Evolutionary conservation across 2,329 filamentous ascomycete genomes (phyloP).

Genomic region (Exophiala bonariae): DNA sequence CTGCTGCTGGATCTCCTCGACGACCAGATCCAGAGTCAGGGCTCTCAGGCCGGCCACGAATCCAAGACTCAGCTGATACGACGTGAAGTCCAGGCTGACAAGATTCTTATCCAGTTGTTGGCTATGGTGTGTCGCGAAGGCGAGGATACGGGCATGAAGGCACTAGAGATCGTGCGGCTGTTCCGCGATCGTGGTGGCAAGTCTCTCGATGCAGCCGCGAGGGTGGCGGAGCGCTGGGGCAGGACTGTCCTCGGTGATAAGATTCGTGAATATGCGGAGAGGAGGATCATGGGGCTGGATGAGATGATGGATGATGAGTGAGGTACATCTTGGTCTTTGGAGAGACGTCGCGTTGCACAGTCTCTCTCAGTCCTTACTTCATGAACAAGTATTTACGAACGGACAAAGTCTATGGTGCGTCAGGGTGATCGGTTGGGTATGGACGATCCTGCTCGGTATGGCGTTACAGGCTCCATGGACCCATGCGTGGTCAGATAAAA

Average conservation of each 20-base stretch:
- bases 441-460: too few species aligned
- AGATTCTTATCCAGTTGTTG: slow-evolving; percentile 83
- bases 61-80: slow-evolving; percentile 68
- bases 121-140: slow-evolving; percentile 88
- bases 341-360: too few species aligned
- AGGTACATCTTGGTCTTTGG: too few species aligned
- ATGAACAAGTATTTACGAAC: too few species aligned
- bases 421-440: too few species aligned
- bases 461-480: too few species aligned
- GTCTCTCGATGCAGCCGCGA: slow-evolving; percentile 88
- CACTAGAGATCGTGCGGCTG: slow-evolving; percentile 82
- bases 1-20: slow-evolving; percentile 72
- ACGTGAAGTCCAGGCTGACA: slow-evolving; percentile 83
- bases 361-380: too few species aligned
- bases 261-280: slow-evolving; percentile 82
- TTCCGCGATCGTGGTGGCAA: slow-evolving; percentile 82
- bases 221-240: slow-evolving; percentile 84
- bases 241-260: slow-evolving; percentile 80
- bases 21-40: slow-evolving; percentile 70
- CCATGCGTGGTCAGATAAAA: too few species aligned
- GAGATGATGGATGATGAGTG: slow-evolving; percentile 33
- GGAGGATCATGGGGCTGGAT: slow-evolving; percentile 61
- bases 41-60: slow-evolving; percentile 48
- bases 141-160: slow-evolving; percentile 92
- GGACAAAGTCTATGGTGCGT: too few species aligned